Percentiles rank a stretch among this genome's conserved stretches.
Evolutionary conservation across 169 alveolate genomes (phyloP).

Genomic region (Eimeria maxima): DNA sequence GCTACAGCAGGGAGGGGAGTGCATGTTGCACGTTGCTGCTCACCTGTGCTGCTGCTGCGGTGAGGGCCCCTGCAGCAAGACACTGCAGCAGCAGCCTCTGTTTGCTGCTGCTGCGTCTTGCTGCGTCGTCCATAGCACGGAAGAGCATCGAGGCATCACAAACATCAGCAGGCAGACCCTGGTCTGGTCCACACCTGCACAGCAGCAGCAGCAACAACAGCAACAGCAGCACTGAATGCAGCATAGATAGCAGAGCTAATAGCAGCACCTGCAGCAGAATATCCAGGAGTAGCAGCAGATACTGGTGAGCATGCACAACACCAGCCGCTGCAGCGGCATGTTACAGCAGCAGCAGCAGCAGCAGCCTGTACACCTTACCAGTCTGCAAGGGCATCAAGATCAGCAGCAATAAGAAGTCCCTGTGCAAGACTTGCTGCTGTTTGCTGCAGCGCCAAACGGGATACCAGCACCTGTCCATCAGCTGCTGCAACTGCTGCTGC

Average conservation of each 20-base stretch:
- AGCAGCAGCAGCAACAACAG: constrained; percentile 54
- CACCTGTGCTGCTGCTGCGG: constrained; percentile 47
- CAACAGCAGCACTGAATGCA: not conserved
- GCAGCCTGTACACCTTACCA: not conserved
- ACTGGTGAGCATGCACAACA: not conserved
- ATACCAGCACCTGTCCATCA: constrained; percentile 33
- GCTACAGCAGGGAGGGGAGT: not conserved
- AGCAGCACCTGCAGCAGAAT: constrained; percentile 11
- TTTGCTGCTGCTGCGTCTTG: constrained; percentile 48
- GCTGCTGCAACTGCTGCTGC: constrained; percentile 48
- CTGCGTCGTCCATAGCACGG: constrained; percentile 58
- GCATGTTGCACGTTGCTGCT: not conserved
- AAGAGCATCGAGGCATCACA: constrained; percentile 27
- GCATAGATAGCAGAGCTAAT: not conserved
- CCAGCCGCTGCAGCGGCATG: not conserved
- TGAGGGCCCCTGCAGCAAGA: constrained; percentile 22
- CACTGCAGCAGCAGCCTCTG: constrained; percentile 56
- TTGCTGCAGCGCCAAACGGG: constrained; percentile 30
- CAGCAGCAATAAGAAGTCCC: constrained; percentile 68
- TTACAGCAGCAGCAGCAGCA: constrained; percentile 12
- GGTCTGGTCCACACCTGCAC: constrained; percentile 50
- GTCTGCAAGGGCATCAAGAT: constrained; percentile 54
- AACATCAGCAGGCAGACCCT: constrained; percentile 13
- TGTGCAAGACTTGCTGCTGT: constrained; percentile 39
- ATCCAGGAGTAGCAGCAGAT: no score